A percentile compares a stretch with the other conserved stretches of the same genome.
phyloP scores from a whole-genome alignment of 306 rosid species.

The Sphenostylis stenocarpa region DNA sequence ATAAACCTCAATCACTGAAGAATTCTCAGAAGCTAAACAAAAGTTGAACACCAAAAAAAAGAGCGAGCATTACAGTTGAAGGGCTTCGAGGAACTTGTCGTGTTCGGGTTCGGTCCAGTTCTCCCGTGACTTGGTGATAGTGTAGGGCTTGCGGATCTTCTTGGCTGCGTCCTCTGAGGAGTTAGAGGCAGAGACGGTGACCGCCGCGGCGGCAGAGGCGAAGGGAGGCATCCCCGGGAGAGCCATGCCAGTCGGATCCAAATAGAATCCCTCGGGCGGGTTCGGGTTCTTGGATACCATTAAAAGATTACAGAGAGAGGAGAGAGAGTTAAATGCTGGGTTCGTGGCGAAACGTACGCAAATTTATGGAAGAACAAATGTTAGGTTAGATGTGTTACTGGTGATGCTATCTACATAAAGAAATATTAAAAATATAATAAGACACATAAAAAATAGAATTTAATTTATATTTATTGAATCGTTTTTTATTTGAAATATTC shows the following conservation, averaged over 20 bases:
- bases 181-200: conserved; percentile 38
- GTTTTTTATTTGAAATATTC: too few species aligned
- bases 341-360: background rate
- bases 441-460: too few species aligned
- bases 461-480: too few species aligned
- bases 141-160: conserved; percentile 84
- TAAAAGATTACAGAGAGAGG: background rate
- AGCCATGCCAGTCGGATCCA: conserved; percentile 65
- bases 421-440: background rate
- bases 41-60: background rate
- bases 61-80: conserved; percentile 61
- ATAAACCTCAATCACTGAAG: background rate
- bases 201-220: conserved; percentile 27
- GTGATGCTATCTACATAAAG: background rate
- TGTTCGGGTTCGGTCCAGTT: conserved; percentile 93
- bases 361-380: background rate
- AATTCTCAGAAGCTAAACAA: background rate
- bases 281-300: conserved; percentile 67
- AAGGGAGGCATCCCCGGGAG: conserved; percentile 57
- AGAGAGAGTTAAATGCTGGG: background rate
- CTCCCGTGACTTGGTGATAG: conserved; percentile 87
- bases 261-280: conserved; percentile 59
- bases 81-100: conserved; percentile 91
- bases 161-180: conserved; percentile 54
- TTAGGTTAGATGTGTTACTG: background rate